These are phyloP conservation scores for Vicia sativa DNA, from an alignment of 306 rosid species.

Conservation along the genomic window DNA sequence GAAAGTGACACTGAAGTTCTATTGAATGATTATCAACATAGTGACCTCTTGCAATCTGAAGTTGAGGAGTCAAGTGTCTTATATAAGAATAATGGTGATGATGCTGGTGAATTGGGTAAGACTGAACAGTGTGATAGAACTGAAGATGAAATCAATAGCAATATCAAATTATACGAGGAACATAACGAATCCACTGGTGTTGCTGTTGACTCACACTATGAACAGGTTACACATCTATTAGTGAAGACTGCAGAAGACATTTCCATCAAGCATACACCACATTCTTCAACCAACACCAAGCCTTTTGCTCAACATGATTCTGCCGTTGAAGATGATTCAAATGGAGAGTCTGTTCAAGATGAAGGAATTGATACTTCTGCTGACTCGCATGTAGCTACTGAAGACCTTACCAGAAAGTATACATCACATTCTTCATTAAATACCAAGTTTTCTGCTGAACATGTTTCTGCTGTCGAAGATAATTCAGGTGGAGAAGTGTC, in stretches of 20 bases:
- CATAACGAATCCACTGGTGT: constrained; percentile 23
- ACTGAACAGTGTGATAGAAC: constrained; percentile 28
- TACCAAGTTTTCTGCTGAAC: constrained; percentile 43
- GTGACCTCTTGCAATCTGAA: constrained; percentile 38
- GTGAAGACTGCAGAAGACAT: constrained; percentile 41
- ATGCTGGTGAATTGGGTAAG: constrained; percentile 36
- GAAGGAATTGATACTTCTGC: constrained; percentile 6
- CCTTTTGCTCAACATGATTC: constrained; percentile 42
- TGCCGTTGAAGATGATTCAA: constrained; percentile 34
- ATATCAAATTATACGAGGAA: constrained; percentile 40
- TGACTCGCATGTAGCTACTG: constrained; percentile 35
- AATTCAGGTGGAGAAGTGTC: constrained; percentile 33
- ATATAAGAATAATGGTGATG: constrained; percentile 33
- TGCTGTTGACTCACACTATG: constrained; percentile 36
- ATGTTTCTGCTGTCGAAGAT: constrained; percentile 37
- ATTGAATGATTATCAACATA: constrained; percentile 35
- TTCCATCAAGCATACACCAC: constrained; percentile 32
- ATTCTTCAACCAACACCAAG: constrained; percentile 37
- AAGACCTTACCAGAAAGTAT: constrained; percentile 36
- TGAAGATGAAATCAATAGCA: constrained; percentile 41
- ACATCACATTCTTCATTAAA: constrained; percentile 36
- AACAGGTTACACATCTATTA: constrained; percentile 27
- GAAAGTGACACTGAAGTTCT: constrained; percentile 33
- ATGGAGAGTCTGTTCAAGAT: constrained; percentile 17
- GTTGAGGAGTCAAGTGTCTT: constrained; percentile 36